Percentiles rank a stretch among this genome's conserved stretches.
Conservation (phyloP, 495 filamentous ascomycete genomes). For the Neurospora sp. region DNA sequence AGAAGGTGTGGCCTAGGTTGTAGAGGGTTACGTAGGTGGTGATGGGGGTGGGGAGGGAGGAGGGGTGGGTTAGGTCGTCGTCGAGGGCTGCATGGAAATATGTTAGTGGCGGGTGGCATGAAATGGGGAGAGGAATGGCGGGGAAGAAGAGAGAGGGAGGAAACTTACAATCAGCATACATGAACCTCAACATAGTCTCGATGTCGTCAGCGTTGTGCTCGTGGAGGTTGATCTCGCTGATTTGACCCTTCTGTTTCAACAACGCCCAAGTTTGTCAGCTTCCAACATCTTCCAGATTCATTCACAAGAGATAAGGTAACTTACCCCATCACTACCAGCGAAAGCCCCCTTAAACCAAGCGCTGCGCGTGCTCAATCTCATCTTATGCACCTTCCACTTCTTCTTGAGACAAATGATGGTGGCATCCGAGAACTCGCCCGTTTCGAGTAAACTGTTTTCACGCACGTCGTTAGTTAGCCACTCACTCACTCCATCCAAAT, state of each 20-base stretch:
- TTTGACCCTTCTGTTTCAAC: neutral
- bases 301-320: neutral
- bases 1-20: conserved; percentile 8
- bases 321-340: neutral
- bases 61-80: neutral
- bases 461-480: neutral
- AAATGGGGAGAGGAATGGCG: neutral
- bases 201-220: neutral
- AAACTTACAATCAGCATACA: conserved; percentile 9
- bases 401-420: conserved; percentile 1
- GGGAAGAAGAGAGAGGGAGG: neutral
- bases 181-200: conserved; percentile 3
- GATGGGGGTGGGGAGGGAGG: neutral
- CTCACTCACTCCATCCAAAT: neutral
- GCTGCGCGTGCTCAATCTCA: conserved; percentile 6
- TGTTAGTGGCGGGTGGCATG: too few relatives aligned
- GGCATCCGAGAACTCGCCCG: conserved; percentile 7
- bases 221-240: conserved; percentile 3
- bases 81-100: conserved; percentile 3
- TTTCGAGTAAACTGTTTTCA: conserved; percentile 6
- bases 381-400: conserved; percentile 14
- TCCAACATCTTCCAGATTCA: neutral
- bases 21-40: conserved; percentile 5
- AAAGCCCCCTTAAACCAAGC: conserved; percentile 10
- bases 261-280: neutral